Evolutionary conservation across 2,329 filamentous ascomycete genomes (phyloP).

Genomic region (Dendrostoma leiphaemia): DNA sequence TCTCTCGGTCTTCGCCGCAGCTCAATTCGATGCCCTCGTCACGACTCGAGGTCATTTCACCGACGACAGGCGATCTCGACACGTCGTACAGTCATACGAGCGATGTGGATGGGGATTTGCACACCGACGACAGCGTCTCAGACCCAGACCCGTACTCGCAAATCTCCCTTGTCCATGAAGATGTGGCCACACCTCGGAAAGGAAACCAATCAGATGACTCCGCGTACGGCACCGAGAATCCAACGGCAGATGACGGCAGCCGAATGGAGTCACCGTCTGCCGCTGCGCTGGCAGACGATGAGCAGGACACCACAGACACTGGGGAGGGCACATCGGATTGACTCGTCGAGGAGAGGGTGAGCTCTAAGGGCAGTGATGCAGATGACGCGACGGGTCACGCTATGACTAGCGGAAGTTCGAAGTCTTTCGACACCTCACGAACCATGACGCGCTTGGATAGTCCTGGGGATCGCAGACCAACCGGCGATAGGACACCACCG

Average conservation of each 20-base stretch:
- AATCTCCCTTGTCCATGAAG: background rate
- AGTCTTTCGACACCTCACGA: background rate
- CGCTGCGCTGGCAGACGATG: conserved; percentile 17
- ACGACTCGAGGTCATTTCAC: conserved; percentile 15
- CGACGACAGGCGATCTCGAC: conserved; percentile 16
- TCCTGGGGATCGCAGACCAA: no score
- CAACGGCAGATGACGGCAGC: background rate
- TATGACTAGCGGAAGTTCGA: background rate
- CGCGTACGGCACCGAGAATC: background rate
- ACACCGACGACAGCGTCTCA: conserved; percentile 16
- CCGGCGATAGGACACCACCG: background rate
- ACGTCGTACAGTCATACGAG: conserved; percentile 14
- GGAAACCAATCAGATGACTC: background rate
- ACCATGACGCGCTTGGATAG: background rate
- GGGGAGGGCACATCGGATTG: conserved; percentile 17
- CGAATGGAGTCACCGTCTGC: background rate
- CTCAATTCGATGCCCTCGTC: background rate
- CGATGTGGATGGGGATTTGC: conserved; percentile 18
- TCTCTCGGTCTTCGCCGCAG: conserved; percentile 11
- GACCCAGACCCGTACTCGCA: conserved; percentile 17
- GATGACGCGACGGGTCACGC: conserved; percentile 10
- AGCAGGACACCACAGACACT: conserved; percentile 11
- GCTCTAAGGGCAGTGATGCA: conserved; percentile 11
- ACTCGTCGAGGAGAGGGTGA: conserved; percentile 17
- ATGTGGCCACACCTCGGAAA: background rate